phyloP scores from a whole-genome alignment of 2,329 filamentous ascomycete genomes.

The Cyphellophora europaea region DNA sequence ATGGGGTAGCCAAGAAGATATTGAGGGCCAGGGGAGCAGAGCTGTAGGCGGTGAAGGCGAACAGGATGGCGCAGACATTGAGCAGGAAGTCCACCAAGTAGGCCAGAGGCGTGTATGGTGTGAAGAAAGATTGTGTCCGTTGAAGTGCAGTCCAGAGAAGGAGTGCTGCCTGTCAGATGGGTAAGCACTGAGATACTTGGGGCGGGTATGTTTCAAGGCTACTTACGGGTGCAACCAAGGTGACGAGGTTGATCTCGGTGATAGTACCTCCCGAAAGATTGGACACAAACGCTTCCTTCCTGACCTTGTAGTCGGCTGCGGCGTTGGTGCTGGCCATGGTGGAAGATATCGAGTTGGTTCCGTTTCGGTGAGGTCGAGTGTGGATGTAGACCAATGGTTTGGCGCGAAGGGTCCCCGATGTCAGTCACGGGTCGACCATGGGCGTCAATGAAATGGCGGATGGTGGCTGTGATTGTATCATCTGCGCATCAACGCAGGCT shows the following conservation, averaged over 20 bases:
- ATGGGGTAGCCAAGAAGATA: constrained; percentile 63
- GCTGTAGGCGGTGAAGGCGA: constrained; percentile 79
- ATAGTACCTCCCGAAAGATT: constrained; percentile 76
- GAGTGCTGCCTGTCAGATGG: constrained; percentile 56
- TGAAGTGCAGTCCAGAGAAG: constrained; percentile 86
- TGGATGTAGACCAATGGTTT: constrained; percentile 12
- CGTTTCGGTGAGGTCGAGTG: constrained; percentile 1
- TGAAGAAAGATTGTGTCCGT: constrained; percentile 74
- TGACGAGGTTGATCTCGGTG: constrained; percentile 78
- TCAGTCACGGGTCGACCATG: no score
- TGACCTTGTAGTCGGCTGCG: constrained; percentile 63
- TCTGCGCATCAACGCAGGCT: no score
- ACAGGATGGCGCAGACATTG: constrained; percentile 71
- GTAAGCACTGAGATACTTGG: constrained; percentile 16
- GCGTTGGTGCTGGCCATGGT: constrained; percentile 14
- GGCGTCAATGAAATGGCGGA: no score
- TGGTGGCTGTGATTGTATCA: no score
- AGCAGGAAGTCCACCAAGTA: constrained; percentile 76
- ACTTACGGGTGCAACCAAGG: constrained; percentile 73
- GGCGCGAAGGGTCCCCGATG: constrained; percentile 1
- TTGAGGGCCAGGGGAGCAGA: constrained; percentile 64
- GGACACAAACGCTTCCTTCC: constrained; percentile 94
- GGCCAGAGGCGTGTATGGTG: constrained; percentile 58
- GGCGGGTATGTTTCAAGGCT: no score
- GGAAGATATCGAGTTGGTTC: constrained; percentile 2